Evolutionary conservation across 345 rosid species (phyloP).

Genomic region (Eucalyptus tenuipes): DNA sequence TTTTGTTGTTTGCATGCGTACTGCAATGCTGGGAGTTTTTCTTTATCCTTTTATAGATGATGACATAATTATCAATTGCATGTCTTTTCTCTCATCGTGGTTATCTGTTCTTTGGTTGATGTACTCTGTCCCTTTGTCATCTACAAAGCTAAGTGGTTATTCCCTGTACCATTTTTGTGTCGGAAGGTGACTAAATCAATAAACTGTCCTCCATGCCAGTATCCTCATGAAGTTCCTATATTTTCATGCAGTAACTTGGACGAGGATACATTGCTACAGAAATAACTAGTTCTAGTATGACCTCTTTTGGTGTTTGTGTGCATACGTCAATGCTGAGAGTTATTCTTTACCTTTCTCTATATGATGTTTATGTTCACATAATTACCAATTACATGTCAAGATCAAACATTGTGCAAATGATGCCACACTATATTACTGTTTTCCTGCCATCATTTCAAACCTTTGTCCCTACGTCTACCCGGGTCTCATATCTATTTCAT

Average conservation of each 20-base stretch:
- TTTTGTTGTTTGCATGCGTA: not conserved
- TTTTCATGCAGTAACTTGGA: not conserved
- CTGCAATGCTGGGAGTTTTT: not conserved
- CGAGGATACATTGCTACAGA: not conserved
- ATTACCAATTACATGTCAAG: not conserved
- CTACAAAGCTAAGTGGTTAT: slow-evolving; percentile 12
- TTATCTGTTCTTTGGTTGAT: not conserved
- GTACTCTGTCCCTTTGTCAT: slow-evolving; percentile 1
- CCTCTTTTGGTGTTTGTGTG: not conserved
- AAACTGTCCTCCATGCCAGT: not conserved
- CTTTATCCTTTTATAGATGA: not conserved
- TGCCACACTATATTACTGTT: not conserved
- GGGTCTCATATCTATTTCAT: not conserved
- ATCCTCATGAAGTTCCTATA: not conserved
- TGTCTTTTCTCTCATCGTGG: not conserved
- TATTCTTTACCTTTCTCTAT: not conserved
- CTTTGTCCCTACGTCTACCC: not conserved
- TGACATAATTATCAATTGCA: not conserved
- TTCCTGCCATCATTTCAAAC: not conserved
- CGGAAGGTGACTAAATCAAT: slow-evolving; percentile 19
- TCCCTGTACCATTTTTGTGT: slow-evolving; percentile 2
- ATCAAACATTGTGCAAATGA: not conserved
- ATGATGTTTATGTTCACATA: not conserved
- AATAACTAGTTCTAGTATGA: not conserved
- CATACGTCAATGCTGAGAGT: not conserved